phyloP scores from a whole-genome alignment of 1,284 basidiomycete species.

The Ceratobasidium sp. region DNA sequence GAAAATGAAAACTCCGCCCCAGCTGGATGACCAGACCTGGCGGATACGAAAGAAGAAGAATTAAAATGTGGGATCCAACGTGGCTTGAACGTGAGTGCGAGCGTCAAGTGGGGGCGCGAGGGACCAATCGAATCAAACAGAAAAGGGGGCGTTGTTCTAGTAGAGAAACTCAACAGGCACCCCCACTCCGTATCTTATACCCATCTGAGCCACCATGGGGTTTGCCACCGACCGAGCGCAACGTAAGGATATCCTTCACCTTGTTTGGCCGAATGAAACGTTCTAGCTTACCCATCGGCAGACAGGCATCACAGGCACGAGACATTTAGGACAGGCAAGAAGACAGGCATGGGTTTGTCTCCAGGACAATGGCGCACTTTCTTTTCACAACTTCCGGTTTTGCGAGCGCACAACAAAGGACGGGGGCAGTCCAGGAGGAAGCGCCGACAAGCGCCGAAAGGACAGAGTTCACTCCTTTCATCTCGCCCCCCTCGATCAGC shows the following conservation, averaged over 20 bases:
- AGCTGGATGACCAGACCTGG: conserved; percentile 16
- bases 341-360: neutral
- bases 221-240: conserved; percentile 7
- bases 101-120: neutral
- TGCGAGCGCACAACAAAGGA: conserved; percentile 7
- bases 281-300: neutral
- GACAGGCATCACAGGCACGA: neutral
- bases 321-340: neutral
- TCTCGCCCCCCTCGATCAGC: conserved; percentile 19
- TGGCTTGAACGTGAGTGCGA: neutral
- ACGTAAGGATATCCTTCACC: conserved; percentile 1
- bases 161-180: neutral
- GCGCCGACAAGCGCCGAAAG: neutral
- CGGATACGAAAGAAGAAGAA: neutral
- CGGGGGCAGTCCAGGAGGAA: neutral
- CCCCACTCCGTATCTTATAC: conserved; percentile 24
- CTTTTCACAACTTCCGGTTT: conserved; percentile 11
- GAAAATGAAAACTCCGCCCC: conserved; percentile 11
- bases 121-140: neutral
- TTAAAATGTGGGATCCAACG: neutral
- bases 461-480: conserved; percentile 32
- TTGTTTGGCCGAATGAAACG: conserved; percentile 31
- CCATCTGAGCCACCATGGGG: neutral
- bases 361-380: conserved; percentile 25
- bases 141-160: conserved; percentile 10